phyloP scores from a whole-genome alignment of 441 rosid species.

The Eruca vesicaria region DNA sequence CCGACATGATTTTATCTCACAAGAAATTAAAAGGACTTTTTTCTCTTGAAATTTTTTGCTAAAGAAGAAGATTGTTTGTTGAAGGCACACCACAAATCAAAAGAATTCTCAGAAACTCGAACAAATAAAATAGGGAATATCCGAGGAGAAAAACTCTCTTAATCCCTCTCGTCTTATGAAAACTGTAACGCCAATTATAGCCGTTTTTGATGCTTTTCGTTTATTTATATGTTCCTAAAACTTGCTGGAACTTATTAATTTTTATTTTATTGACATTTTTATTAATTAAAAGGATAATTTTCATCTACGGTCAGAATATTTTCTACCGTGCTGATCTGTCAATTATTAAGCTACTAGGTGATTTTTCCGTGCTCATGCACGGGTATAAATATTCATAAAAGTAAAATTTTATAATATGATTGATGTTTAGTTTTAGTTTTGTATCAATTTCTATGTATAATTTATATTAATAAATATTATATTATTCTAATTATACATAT shows the following conservation, averaged over 20 bases:
- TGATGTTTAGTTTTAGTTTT: too few species aligned
- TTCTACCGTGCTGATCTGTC: not conserved
- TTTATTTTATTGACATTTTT: not conserved
- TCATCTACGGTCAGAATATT: constrained; percentile 12
- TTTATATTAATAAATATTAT: too few species aligned
- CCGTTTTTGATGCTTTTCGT: constrained; percentile 48
- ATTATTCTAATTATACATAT: too few species aligned
- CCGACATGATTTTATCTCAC: constrained; percentile 51
- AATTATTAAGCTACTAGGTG: too few species aligned
- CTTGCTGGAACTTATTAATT: constrained; percentile 5
- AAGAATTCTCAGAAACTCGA: constrained; percentile 9
- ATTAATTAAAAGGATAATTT: too few species aligned
- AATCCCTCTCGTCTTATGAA: constrained; percentile 16
- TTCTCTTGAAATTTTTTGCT: not conserved
- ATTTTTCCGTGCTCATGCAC: too few species aligned
- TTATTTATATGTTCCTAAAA: constrained; percentile 17
- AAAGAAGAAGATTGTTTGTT: not conserved
- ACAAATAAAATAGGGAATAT: constrained; percentile 6
- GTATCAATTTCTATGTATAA: too few species aligned
- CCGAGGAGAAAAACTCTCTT: constrained; percentile 18
- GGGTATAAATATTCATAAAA: too few species aligned
- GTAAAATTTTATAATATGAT: too few species aligned
- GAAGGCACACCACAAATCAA: constrained; percentile 23
- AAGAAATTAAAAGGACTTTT: not conserved
- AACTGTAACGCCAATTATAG: constrained; percentile 37